Base-by-base conservation (phyloP, 345 rosid genomes). In the Dovyalis caffra region DNA sequence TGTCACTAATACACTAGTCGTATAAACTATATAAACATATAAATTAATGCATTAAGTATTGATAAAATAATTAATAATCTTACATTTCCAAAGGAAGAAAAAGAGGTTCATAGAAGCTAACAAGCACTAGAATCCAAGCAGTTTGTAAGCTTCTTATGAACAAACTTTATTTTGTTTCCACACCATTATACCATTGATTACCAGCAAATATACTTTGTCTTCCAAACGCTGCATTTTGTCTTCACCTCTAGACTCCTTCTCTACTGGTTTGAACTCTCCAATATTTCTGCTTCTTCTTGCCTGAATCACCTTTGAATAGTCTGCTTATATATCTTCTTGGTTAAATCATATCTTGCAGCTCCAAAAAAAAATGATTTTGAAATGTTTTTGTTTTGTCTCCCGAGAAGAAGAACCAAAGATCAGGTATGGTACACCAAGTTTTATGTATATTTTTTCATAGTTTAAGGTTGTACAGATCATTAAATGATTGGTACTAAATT, bases 221-320 rank as follows among this genome's bases (percentile, higher is more conserved):
- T 84, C 68, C 83, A 26, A 79, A 18, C n/a, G 83, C 80, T 71
- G 26, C 73, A 18, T 64, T 82, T 76, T 80, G 88, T 80, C 85
- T 74, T 75, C 76, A 53, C 68, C 71, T 3, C 56, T 32, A 57
- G 8, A 15, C 33, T 32, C 68, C 28, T 68, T 45, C 26, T n/a
- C n/a, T 49, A 9, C 23, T 47, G 37, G 71, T 58, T 78, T 64
- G 76, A 72, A 51, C 66, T 67, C 74, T 10, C 33, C 77, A 51
- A 45, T 53, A 14, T 26, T 35, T 34, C 45, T 72, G 26, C 70
- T 58, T 61, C 57, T 60, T 69, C 70, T 63, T 78, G 64, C 71
- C 63, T 33, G 43, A 56, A 69, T 68, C 43, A 66, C 40, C 67
- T 58, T 10, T 21, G n/a, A n/a, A n/a, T n/a, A n/a, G n/a, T n/a